These are phyloP conservation scores for Azolla pinnata DNA, from an alignment of 75 land plant genomes.

Conservation along the genomic window DNA sequence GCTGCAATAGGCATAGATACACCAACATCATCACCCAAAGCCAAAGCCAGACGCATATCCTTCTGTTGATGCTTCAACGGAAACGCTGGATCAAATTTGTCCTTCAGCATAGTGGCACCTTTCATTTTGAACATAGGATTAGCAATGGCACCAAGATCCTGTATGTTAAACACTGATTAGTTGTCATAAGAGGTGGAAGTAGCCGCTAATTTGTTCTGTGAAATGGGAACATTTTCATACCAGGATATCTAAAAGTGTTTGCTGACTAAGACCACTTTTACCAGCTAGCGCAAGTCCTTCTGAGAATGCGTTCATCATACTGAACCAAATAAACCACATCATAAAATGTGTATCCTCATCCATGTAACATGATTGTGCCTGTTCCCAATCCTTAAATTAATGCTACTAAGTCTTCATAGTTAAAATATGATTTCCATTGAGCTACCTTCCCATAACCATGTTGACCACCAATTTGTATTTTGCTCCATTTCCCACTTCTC, in stretches of 20 bases:
- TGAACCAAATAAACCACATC: conserved; percentile 28
- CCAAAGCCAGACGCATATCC: conserved; percentile 88
- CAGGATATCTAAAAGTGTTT: conserved; percentile 64
- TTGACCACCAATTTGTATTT: conserved; percentile 94
- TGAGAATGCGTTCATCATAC: conserved; percentile 92
- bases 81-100: conserved; percentile 64
- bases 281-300: conserved; percentile 75
- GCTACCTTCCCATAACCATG: conserved; percentile 99
- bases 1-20: conserved; percentile 97
- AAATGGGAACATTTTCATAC: too few species aligned
- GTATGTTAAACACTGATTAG: too few species aligned
- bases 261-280: conserved; percentile 53
- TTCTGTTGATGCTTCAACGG: conserved; percentile 98
- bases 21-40: conserved; percentile 71
- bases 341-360: too few species aligned
- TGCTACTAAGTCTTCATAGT: too few species aligned
- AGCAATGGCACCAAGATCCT: conserved; percentile 64
- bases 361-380: too few species aligned
- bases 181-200: too few species aligned
- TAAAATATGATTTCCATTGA: background rate
- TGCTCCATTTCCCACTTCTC: conserved; percentile 90
- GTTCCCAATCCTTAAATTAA: too few species aligned
- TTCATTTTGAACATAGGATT: conserved; percentile 88
- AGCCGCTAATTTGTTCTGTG: too few species aligned
- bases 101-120: conserved; percentile 72